Base-by-base conservation (phyloP, 1,139 yeast genomes). In the Candida frijolesensis region DNA sequence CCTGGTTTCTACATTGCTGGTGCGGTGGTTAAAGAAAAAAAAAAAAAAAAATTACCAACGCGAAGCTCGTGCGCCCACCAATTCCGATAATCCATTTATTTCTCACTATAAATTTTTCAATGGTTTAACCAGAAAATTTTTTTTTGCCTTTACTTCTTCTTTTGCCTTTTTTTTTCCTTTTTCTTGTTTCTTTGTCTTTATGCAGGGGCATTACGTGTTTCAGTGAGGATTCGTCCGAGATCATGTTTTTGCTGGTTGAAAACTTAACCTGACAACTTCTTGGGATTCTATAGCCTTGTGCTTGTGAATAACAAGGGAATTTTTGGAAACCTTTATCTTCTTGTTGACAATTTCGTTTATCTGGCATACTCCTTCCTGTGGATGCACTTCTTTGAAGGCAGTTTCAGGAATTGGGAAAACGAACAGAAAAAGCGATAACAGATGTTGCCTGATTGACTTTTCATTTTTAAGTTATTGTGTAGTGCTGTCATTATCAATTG, bases 171-270 rank as follows among this genome's bases (percentile, higher is more conserved):
- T 27, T 42, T 29, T 50, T 44, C 38, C 34, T 25, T 49, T 49
- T 47, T 49, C 67, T 66, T 69, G 65, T 65, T 66, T 71, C 86
- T 69, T 66, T 71, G 91, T 91, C 97, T 87, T 92, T 94, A 90
- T 92, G 98, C 99, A 88, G 89, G 98, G 98, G 97, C 96, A 91
- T 91, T 92, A 92, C 98, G 96, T 96, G 96, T 90, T 89, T 92
- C 98, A 91, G 96, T 92, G 99, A 92, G 97, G 98, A 94, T 91
- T 91, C 97, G 97, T 94, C 98, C 98, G 99, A 92, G 99, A 90
- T 90, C 96, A 96, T 92, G 98, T 92, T 89, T 91, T 92, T 92
- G 99, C 99, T 92, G 96, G 97, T 92, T 92, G 97, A 92, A 92
- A 92, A 91, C 94, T 87, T 86, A 87, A 89, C 94, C 96, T 85